Evolutionary conservation across 2,329 filamentous ascomycete genomes (phyloP).

Genomic region (Neofusicoccum cordaticola): DNA sequence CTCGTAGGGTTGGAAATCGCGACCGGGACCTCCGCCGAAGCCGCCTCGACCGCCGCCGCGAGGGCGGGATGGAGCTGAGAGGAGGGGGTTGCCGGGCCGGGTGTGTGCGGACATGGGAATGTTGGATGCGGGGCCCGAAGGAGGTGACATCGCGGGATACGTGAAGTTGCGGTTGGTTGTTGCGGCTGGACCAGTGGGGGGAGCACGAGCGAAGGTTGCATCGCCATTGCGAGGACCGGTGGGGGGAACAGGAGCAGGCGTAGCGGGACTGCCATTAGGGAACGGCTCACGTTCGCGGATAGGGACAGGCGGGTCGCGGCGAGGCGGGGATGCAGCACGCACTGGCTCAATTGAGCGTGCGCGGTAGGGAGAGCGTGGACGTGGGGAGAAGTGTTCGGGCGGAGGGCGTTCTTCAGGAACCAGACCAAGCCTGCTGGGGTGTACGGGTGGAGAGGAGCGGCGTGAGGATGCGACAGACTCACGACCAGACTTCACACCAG

Average conservation of each 20-base stretch:
- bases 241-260: constrained; percentile 27
- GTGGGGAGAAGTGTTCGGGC: constrained; percentile 33
- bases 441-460: constrained; percentile 59
- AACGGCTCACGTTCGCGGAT: constrained; percentile 24
- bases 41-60: constrained; percentile 41
- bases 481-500: constrained; percentile 51
- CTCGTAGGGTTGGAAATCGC: constrained; percentile 26
- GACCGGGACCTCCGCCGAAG: constrained; percentile 25
- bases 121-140: constrained; percentile 35
- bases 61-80: constrained; percentile 40
- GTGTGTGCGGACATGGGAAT: constrained; percentile 31
- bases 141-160: constrained; percentile 38
- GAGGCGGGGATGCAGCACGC: constrained; percentile 1
- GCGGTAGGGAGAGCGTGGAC: constrained; percentile 28
- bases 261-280: constrained; percentile 24
- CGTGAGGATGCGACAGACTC: constrained; percentile 58
- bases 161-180: constrained; percentile 19
- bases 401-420: constrained; percentile 27
- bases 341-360: constrained; percentile 25
- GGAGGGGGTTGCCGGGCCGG: constrained; percentile 33
- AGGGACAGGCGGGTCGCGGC: constrained; percentile 5
- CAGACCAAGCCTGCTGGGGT: constrained; percentile 52
- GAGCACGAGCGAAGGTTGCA: constrained; percentile 31
- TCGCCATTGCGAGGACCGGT: constrained; percentile 38
- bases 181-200: constrained; percentile 40